A percentile compares a stretch with the other conserved stretches of the same genome.
phyloP scores from a whole-genome alignment of 345 rosid genomes.

The Aquilaria malaccensis region DNA sequence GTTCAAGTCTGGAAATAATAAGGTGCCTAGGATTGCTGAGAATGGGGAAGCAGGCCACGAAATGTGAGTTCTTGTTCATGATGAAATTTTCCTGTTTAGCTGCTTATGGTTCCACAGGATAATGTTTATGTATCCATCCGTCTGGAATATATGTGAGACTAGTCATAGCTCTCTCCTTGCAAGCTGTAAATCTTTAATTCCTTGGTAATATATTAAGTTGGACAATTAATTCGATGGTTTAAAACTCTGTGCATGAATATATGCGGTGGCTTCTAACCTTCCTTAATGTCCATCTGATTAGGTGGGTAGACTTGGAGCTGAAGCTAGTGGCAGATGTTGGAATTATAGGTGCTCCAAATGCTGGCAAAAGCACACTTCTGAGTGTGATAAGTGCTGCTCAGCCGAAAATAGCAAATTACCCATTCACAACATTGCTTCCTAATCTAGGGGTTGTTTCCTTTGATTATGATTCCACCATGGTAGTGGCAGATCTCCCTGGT shows the following conservation, averaged over 20 bases:
- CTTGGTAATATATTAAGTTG: too few species aligned
- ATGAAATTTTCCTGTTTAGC: too few species aligned
- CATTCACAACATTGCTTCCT: slow-evolving; percentile 90
- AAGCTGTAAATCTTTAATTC: too few species aligned
- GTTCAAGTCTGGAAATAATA: slow-evolving; percentile 71
- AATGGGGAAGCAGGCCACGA: slow-evolving; percentile 96
- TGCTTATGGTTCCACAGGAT: too few species aligned
- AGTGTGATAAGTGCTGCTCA: slow-evolving; percentile 88
- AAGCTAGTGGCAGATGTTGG: slow-evolving; percentile 92
- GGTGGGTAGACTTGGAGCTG: slow-evolving; percentile 96
- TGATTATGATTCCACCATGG: slow-evolving; percentile 83
- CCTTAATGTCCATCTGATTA: slow-evolving; percentile 16
- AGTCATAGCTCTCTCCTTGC: too few species aligned
- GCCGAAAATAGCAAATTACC: slow-evolving; percentile 83
- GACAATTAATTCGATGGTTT: too few species aligned
- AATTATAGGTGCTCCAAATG: slow-evolving; percentile 92
- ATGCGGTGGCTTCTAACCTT: too few species aligned
- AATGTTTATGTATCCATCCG: too few species aligned
- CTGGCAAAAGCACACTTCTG: slow-evolving; percentile 88
- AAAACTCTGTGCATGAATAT: too few species aligned
- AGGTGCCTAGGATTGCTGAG: slow-evolving; percentile 88
- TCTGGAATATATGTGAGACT: too few species aligned
- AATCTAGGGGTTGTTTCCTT: slow-evolving; percentile 95
- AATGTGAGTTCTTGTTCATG: slow-evolving; percentile 50
- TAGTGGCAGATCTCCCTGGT: slow-evolving; percentile 96